These are phyloP conservation scores for Rhynchospora pubera DNA, from an alignment of 176 grass and related monocot species.

Conservation along the genomic window DNA sequence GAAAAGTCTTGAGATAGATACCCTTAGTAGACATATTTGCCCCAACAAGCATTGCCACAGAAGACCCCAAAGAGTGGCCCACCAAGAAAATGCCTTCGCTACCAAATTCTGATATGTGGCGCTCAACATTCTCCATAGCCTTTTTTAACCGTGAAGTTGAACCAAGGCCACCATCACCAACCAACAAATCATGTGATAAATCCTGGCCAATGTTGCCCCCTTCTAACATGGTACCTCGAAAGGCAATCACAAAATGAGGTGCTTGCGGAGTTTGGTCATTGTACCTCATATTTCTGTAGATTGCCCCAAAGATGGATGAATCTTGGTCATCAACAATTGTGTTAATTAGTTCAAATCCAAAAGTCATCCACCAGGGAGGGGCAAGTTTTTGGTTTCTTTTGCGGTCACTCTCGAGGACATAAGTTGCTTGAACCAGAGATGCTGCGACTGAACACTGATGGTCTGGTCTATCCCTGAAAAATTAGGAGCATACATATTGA, in stretches of 20 bases:
- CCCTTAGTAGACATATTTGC: conserved; percentile 24
- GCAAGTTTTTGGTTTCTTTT: conserved; percentile 20
- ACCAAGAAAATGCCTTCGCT: conserved; percentile 27
- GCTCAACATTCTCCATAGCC: conserved; percentile 18
- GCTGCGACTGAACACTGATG: conserved; percentile 29
- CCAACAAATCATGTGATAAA: conserved; percentile 14
- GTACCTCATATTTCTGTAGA: conserved; percentile 15
- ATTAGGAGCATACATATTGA: background rate
- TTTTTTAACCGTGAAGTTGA: conserved; percentile 20
- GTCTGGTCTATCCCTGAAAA: conserved; percentile 29
- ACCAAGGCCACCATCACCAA: conserved; percentile 13
- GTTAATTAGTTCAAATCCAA: conserved; percentile 31
- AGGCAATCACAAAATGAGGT: conserved; percentile 31
- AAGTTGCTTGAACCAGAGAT: conserved; percentile 33
- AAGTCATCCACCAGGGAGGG: conserved; percentile 31
- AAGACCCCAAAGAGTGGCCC: conserved; percentile 37
- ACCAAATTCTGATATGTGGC: conserved; percentile 24
- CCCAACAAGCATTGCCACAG: conserved; percentile 30
- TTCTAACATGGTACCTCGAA: conserved; percentile 34
- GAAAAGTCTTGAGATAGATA: conserved; percentile 23
- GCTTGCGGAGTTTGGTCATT: conserved; percentile 14
- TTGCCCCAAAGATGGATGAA: conserved; percentile 35
- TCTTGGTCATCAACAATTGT: conserved; percentile 30
- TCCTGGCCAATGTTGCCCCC: conserved; percentile 21
- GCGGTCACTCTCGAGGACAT: conserved; percentile 35